phyloP scores from a whole-genome alignment of 2,329 filamentous ascomycete species.

The Pochonia chlamydosporia region DNA sequence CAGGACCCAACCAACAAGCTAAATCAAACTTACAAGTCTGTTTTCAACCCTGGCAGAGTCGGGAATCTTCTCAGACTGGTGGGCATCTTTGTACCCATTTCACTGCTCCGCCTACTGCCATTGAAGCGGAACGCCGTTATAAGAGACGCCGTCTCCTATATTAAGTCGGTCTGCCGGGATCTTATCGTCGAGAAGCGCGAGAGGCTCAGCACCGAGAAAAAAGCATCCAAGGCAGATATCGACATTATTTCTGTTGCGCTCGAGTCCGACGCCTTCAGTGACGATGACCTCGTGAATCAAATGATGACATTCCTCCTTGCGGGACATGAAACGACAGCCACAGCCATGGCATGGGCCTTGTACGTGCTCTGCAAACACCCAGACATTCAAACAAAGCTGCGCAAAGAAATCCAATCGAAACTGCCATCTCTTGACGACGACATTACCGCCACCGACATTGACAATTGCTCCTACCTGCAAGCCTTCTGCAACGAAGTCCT shows the following conservation, averaged over 20 bases:
- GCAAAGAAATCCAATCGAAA: conserved; percentile 59
- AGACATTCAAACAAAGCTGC: conserved; percentile 59
- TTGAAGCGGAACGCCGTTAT: not conserved
- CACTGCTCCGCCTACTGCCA: not conserved
- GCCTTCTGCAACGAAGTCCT: conserved; percentile 74
- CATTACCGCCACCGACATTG: conserved; percentile 48
- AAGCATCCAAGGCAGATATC: conserved; percentile 30
- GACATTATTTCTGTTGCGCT: conserved; percentile 81
- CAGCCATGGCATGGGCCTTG: conserved; percentile 66
- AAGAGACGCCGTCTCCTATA: not conserved
- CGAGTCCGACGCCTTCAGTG: conserved; percentile 66
- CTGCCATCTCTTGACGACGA: conserved; percentile 45
- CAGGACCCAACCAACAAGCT: conserved; percentile 31
- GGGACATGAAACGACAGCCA: conserved; percentile 73
- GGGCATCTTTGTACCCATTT: not conserved
- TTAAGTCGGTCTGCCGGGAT: conserved; percentile 1
- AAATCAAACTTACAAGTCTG: conserved; percentile 33
- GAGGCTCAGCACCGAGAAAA: not conserved
- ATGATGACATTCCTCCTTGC: conserved; percentile 87
- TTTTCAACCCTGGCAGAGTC: not conserved
- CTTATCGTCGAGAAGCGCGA: not conserved
- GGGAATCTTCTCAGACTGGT: not conserved
- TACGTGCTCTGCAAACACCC: conserved; percentile 64
- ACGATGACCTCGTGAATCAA: conserved; percentile 76
- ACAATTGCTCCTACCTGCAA: conserved; percentile 71